phyloP scores from a whole-genome alignment of 306 rosid genomes.

The Potentilla sterilis region DNA sequence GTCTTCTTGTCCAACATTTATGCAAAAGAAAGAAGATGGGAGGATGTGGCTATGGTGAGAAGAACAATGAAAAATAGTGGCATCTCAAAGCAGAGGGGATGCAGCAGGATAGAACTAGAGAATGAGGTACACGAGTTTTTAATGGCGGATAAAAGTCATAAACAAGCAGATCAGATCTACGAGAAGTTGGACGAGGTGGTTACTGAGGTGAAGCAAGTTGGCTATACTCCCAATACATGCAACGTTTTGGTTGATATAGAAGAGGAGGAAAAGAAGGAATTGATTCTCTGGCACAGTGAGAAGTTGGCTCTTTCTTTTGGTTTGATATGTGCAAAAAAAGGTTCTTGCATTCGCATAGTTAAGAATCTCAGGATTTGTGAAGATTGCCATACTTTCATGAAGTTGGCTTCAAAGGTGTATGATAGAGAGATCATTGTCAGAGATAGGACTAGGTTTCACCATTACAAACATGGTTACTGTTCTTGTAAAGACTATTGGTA shows the following conservation, averaged over 20 bases:
- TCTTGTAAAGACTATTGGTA: conserved; percentile 82
- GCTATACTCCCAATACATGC: conserved; percentile 57
- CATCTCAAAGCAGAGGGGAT: conserved; percentile 70
- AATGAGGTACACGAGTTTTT: conserved; percentile 64
- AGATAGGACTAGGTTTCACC: conserved; percentile 87
- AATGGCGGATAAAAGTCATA: conserved; percentile 77
- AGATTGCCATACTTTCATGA: conserved; percentile 81
- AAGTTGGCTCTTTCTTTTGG: conserved; percentile 79
- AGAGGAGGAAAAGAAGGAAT: conserved; percentile 72
- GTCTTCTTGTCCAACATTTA: conserved; percentile 75
- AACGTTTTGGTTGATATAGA: conserved; percentile 60
- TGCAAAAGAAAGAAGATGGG: conserved; percentile 80
- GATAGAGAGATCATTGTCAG: conserved; percentile 55
- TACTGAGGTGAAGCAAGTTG: conserved; percentile 51
- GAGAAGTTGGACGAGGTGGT: conserved; percentile 68
- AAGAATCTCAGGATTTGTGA: conserved; percentile 84
- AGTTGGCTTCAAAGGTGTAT: conserved; percentile 69
- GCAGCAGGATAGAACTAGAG: conserved; percentile 63
- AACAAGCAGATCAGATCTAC: conserved; percentile 59
- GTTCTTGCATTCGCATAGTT: conserved; percentile 51
- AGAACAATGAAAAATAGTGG: conserved; percentile 56
- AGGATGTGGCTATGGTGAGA: conserved; percentile 63
- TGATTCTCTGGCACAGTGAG: conserved; percentile 80
- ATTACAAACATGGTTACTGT: conserved; percentile 61
- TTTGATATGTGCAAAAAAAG: conserved; percentile 43